Percentiles rank a stretch among this genome's conserved stretches.
Evolutionary conservation across 2,329 filamentous ascomycete species (phyloP).

Genomic region (Xylaria sp.): DNA sequence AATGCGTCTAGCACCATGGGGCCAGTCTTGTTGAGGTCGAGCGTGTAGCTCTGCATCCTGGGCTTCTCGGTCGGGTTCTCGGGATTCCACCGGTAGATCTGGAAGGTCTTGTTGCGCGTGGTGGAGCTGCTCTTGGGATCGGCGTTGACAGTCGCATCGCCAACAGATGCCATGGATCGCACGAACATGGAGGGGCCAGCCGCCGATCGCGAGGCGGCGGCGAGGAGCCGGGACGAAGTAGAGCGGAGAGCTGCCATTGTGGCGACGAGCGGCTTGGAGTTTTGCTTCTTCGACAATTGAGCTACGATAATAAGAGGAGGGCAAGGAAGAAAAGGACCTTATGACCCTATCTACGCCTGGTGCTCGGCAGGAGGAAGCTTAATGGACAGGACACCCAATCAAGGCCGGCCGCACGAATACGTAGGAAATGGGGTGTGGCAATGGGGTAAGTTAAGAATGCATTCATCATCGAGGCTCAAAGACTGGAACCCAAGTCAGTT

Average conservation of each 20-base stretch:
- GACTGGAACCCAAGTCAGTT: not conserved
- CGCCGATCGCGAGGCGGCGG: slow-evolving; percentile 49
- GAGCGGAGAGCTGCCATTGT: slow-evolving; percentile 68
- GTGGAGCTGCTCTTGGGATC: slow-evolving; percentile 63
- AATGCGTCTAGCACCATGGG: slow-evolving; percentile 98
- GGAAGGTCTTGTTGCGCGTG: slow-evolving; percentile 86
- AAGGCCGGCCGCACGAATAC: slow-evolving; percentile 12
- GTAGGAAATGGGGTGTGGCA: slow-evolving; percentile 30
- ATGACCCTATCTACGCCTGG: not conserved
- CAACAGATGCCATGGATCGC: slow-evolving; percentile 61
- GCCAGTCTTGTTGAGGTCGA: slow-evolving; percentile 98
- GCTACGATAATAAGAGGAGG: too few relatives aligned
- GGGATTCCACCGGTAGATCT: slow-evolving; percentile 99
- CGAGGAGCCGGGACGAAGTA: slow-evolving; percentile 58
- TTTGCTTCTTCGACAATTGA: too few relatives aligned
- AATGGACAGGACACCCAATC: slow-evolving; percentile 15
- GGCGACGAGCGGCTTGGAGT: slow-evolving; percentile 24
- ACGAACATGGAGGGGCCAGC: slow-evolving; percentile 50
- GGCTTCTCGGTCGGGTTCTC: slow-evolving; percentile 93
- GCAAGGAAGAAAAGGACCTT: too few relatives aligned
- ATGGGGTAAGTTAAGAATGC: slow-evolving; percentile 28
- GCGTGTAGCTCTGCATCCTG: slow-evolving; percentile 89
- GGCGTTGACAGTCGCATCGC: slow-evolving; percentile 64
- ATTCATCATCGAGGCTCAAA: slow-evolving; percentile 38
- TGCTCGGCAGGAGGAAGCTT: not conserved